Evolutionary conservation across 768 basidiomycete genomes (phyloP), one percentile per base, ranked within the genome.

Genomic region (Baorangia bicolor): DNA sequence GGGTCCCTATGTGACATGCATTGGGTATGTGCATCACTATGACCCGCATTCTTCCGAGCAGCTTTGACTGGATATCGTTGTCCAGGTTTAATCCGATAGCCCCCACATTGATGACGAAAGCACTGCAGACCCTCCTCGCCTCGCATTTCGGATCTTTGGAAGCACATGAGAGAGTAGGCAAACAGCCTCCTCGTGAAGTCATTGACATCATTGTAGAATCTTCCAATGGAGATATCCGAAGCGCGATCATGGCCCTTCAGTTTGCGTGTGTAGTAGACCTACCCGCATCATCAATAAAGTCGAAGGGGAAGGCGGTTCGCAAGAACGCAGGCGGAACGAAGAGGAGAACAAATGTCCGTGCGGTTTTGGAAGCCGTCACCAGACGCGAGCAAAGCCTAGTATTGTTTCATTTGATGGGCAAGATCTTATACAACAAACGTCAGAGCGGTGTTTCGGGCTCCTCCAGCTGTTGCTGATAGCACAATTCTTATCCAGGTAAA

Each of bases 391-490:
- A 93, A 64, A 90, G 85, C 56, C 75, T 99, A 16, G 85, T 83
- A 11, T 73, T 99, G 48, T 99, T 99, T 68, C 97, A 98, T 72
- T 73, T 98, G 18, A 76, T 99, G 46, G 97, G 97, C 16, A 96
- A 92, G 74, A 82, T 98, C 1, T 70, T 98, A 45, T 98, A 97
- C 68, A 98, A 96, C 70, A 99, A 98, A 72, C 85, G 97, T 97
- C 18, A 18, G 51, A 3, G 13, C 33, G 35, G 8, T 14, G 2
- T 46, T 37, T 49, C 3, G 13, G 30, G 30, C 5, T 20, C 1
- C 5, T 25, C 14, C 12, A 4, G 18, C 16, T 25, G 28, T 43
- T 21, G n/a, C 39, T 63, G 30, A 70, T 34, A 14, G 16, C 27
- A 39, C 10, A 9, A n/a, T 6, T 30, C n/a, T 37, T 30, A 27